Evolutionary conservation across 1,284 basidiomycete genomes (phyloP), one percentile per base, ranked within the genome.

Genomic region (Xerocomus nothofagi): DNA sequence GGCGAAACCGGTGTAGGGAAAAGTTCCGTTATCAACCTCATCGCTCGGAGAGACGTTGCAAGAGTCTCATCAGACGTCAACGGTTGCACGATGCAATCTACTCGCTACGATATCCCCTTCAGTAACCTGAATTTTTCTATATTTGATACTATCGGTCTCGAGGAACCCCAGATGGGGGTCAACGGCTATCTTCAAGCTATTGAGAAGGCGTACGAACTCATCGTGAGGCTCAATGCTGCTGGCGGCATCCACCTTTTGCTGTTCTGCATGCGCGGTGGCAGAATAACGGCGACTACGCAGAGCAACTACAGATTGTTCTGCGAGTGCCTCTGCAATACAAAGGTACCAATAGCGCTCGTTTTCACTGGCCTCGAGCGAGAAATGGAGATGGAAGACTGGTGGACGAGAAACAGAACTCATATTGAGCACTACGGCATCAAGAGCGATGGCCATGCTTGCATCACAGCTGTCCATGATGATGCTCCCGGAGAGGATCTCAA

Each of bases 91-190:
- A 57, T 66, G 65, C 53, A 61, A 32, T 63, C 56, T n/a, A 65
- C 56, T 11, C 42, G 51, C 18, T 54, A 66, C 17, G 17, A 46
- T 15, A 54, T 70, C 46, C 6, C 48, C 14, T 58, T 70, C 9
- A 60, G 57, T 38, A 21, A 10, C 43, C 47, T 49, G 42, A 30
- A 51, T 24, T 63, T 59, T 18, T 3, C 51, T 11, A 57, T 75
- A 41, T 75, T 66, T 20, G 74, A 74, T 27, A 75, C 74, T 29
- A 63, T 70, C 18, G 74, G 75, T n/a, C 68, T 76, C 14, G 59
- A 74, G 39, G 73, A 76, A 39, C 69, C 69, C 21, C 56, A 63
- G 10, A 44, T 65, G 61, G 29, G 58, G 1, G 40, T 68, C 57
- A 53, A 65, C 39, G 49, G 62, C 49, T 54, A 65, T 54, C 24